Conservation (phyloP, 2,329 filamentous ascomycete genomes). For the Penicillium freii region DNA sequence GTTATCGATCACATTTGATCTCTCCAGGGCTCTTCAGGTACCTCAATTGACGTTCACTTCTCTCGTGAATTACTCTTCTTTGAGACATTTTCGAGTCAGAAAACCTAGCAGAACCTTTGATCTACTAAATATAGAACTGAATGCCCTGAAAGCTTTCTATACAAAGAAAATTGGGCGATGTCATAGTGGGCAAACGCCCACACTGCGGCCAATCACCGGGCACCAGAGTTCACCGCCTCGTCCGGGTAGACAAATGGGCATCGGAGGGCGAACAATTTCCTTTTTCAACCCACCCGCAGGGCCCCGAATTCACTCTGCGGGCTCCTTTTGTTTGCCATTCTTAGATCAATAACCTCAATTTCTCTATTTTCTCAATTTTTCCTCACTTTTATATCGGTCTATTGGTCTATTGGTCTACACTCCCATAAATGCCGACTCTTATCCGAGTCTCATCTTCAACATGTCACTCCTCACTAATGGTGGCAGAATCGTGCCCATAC, state of each 20-base stretch:
- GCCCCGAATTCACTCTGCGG: slow-evolving; percentile 23
- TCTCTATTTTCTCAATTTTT: neutral
- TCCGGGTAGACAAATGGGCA: slow-evolving; percentile 19
- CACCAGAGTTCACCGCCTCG: slow-evolving; percentile 18
- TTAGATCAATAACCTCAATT: slow-evolving; percentile 17
- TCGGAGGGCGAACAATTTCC: slow-evolving; percentile 17
- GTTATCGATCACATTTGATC: slow-evolving; percentile 24
- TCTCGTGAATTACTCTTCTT: neutral
- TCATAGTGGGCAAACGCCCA: slow-evolving; percentile 24
- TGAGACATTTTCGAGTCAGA: no score
- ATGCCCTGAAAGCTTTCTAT: neutral
- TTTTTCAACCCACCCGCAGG: slow-evolving; percentile 28
- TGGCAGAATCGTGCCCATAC: slow-evolving; percentile 46
- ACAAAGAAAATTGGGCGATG: slow-evolving; percentile 14
- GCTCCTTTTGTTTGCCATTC: slow-evolving; percentile 11
- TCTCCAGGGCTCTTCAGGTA: neutral
- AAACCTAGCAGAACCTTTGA: neutral
- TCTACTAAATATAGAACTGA: neutral
- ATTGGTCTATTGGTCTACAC: slow-evolving; percentile 1
- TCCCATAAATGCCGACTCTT: slow-evolving; percentile 36
- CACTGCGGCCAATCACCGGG: slow-evolving; percentile 21
- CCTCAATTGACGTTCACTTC: neutral
- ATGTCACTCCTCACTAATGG: slow-evolving; percentile 41
- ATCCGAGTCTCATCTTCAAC: slow-evolving; percentile 27
- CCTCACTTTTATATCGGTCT: neutral